Evolutionary conservation across 1,139 yeast genomes (phyloP).

Genomic region (Debaryomycetaceae sp.): DNA sequence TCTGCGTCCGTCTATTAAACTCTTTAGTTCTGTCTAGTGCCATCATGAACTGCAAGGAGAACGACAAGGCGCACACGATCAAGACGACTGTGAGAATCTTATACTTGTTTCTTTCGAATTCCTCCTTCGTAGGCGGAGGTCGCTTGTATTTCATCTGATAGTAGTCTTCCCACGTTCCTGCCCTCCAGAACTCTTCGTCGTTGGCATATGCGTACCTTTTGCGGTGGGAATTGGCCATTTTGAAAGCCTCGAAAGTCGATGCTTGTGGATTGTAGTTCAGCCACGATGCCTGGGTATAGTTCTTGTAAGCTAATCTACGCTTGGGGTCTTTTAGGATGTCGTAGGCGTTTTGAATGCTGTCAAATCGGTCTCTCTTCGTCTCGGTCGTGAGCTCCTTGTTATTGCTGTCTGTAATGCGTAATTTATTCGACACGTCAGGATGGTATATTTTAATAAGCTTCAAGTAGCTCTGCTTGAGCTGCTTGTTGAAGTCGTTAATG

Average conservation of each 20-base stretch:
- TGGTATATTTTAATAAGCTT: constrained; percentile 78
- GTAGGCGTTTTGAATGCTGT: constrained; percentile 70
- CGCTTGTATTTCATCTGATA: constrained; percentile 39
- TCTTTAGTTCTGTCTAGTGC: constrained; percentile 38
- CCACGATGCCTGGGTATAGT: constrained; percentile 27
- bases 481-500: constrained; percentile 34
- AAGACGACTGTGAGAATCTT: constrained; percentile 43
- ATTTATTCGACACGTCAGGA: constrained; percentile 60
- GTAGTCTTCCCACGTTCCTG: constrained; percentile 74
- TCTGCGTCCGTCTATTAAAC: constrained; percentile 22
- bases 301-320: constrained; percentile 30
- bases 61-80: constrained; percentile 36
- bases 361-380: constrained; percentile 59
- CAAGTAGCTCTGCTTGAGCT: constrained; percentile 55
- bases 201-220: constrained; percentile 26
- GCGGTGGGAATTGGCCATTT: constrained; percentile 41
- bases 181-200: constrained; percentile 56
- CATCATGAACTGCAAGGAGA: constrained; percentile 43
- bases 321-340: constrained; percentile 60
- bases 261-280: constrained; percentile 29
- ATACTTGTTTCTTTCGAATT: constrained; percentile 42
- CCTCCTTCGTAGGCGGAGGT: constrained; percentile 41
- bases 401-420: constrained; percentile 22
- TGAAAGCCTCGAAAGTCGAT: constrained; percentile 40
- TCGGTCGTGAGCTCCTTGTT: constrained; percentile 28